A percentile compares a stretch with the other conserved stretches of the same genome.
These are phyloP conservation scores for Diaporthe ampelina DNA, from an alignment of 2,329 filamentous ascomycete species.

Conservation along the genomic window DNA sequence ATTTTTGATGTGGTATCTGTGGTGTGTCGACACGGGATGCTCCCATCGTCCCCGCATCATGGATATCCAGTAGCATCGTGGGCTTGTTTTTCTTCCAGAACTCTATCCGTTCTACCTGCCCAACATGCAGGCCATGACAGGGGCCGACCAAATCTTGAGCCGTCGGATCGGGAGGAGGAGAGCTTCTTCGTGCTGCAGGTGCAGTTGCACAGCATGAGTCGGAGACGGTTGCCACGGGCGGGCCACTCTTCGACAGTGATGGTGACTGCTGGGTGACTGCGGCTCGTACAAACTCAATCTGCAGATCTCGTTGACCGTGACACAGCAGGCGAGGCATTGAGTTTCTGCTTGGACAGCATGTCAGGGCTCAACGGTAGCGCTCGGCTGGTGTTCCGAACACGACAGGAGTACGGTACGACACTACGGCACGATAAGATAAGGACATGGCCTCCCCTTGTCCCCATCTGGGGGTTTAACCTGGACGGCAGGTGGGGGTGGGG, in stretches of 20 bases:
- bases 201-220: background rate
- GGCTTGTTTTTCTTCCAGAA: background rate
- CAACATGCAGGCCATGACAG: no score
- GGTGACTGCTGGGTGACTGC: background rate
- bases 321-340: background rate
- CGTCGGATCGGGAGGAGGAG: background rate
- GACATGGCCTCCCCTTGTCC: background rate
- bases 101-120: background rate
- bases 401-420: background rate
- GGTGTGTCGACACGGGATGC: background rate
- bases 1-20: background rate
- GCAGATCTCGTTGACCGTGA: background rate
- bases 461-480: background rate
- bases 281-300: conserved; percentile 13
- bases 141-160: background rate
- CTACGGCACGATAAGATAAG: background rate
- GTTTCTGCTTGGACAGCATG: conserved; percentile 5
- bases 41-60: background rate
- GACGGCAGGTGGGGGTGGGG: conserved; percentile 15
- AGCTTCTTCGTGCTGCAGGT: background rate
- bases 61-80: background rate
- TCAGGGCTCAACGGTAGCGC: no score
- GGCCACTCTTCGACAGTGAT: background rate
- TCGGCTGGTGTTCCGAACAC: conserved; percentile 8
- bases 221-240: background rate